Conservation (phyloP, 2,329 filamentous ascomycete genomes). For the Verruconis gallopava region DNA sequence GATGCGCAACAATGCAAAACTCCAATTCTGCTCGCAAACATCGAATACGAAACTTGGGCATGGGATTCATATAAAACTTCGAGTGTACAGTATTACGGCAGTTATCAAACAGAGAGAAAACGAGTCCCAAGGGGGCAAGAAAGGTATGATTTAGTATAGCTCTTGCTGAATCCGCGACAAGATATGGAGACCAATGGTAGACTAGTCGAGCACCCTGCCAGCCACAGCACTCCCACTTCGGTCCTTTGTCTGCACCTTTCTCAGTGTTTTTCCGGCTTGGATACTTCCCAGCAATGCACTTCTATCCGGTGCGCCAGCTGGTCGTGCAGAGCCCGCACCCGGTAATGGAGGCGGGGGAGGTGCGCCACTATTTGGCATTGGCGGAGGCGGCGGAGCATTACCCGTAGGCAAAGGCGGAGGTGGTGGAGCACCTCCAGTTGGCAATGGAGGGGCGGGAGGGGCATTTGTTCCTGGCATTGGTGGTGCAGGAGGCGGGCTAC, state of each 20-base stretch:
- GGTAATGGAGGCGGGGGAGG: conserved; percentile 31
- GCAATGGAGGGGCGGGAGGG: conserved; percentile 34
- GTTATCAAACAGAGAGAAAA: no score
- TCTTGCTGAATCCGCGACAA: no score
- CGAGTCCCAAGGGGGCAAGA: no score
- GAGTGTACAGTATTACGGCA: no score
- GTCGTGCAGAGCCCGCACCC: conserved; percentile 20
- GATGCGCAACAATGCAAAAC: no score
- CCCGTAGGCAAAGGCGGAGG: conserved; percentile 29
- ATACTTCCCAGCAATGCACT: conserved; percentile 69
- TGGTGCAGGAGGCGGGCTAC: conserved; percentile 26
- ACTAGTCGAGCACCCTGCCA: conserved; percentile 50
- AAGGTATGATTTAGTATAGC: no score
- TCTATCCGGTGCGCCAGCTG: conserved; percentile 21
- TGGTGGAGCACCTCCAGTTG: conserved; percentile 27
- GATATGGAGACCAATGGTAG: no score
- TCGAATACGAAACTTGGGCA: no score
- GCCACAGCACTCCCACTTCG: conserved; percentile 59
- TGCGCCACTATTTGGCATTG: conserved; percentile 23
- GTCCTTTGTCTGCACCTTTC: conserved; percentile 84
- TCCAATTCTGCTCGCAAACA: no score
- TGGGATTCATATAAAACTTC: no score
- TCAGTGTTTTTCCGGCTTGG: conserved; percentile 62
- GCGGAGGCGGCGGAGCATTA: conserved; percentile 34
- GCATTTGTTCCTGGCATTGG: conserved; percentile 25